phyloP scores from a whole-genome alignment of 768 basidiomycete genomes.

The Leccinum uliginosum region DNA sequence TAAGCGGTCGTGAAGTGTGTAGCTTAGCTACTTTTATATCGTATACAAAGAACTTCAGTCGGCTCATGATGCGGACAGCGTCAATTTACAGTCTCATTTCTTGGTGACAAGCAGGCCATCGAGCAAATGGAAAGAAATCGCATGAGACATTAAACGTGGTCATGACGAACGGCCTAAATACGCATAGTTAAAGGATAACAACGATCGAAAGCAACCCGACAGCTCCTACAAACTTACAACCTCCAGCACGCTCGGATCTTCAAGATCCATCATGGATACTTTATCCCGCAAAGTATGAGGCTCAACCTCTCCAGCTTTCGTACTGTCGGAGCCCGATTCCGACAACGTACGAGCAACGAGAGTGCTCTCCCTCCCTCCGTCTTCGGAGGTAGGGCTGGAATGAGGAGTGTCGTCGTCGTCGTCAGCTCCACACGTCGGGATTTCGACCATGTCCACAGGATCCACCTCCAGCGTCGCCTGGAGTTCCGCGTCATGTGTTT shows the following conservation, averaged over 20 bases:
- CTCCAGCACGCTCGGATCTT: slow-evolving; percentile 16
- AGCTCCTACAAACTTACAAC: slow-evolving; percentile 14
- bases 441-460: slow-evolving; percentile 1
- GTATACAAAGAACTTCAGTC: slow-evolving; percentile 3
- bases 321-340: slow-evolving; percentile 28
- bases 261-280: slow-evolving; percentile 23
- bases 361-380: slow-evolving; percentile 22
- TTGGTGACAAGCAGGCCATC: not conserved
- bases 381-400: slow-evolving; percentile 9
- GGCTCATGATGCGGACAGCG: slow-evolving; percentile 4
- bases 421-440: not conserved
- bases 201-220: not conserved
- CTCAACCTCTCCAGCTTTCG: slow-evolving; percentile 23
- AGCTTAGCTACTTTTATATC: too few species aligned
- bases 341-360: slow-evolving; percentile 24
- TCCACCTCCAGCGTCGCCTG: not conserved
- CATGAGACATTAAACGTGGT: slow-evolving; percentile 1
- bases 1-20: not conserved
- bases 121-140: not conserved
- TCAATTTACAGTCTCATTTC: too few species aligned
- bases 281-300: slow-evolving; percentile 26
- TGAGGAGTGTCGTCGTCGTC: slow-evolving; percentile 1
- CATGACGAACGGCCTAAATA: slow-evolving; percentile 18
- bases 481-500: slow-evolving; percentile 11
- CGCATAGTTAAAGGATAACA: slow-evolving; percentile 20